Percentiles rank a stretch among this genome's conserved stretches.
Evolutionary conservation across 768 basidiomycete species (phyloP).

Genomic region (Cystofilobasidium bisporidii): DNA sequence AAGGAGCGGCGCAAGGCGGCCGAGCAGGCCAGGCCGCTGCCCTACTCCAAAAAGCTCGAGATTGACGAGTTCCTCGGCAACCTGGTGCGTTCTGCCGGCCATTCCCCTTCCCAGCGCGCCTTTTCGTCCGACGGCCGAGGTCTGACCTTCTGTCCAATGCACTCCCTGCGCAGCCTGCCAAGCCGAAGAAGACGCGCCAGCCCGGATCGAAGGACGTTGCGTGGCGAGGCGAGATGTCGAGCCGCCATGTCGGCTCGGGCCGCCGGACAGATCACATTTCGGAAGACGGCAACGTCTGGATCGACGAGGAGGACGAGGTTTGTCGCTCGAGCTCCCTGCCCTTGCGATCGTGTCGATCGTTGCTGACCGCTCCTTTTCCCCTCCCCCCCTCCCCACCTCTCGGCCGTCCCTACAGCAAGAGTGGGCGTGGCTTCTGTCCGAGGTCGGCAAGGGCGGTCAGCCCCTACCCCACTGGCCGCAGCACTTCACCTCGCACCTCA

Average conservation of each 20-base stretch:
- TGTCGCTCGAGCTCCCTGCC: background rate
- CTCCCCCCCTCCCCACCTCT: no score
- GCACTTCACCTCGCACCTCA: constrained; percentile 21
- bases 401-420: constrained; percentile 23
- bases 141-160: no score
- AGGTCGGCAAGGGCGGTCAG: constrained; percentile 12
- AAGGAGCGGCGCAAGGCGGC: constrained; percentile 16
- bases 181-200: constrained; percentile 4
- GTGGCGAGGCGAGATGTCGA: background rate
- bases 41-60: constrained; percentile 26
- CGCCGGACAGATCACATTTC: constrained; percentile 3
- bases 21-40: constrained; percentile 19
- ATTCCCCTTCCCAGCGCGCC: background rate
- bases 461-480: constrained; percentile 21
- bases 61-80: constrained; percentile 27
- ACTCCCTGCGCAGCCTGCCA: background rate
- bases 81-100: constrained; percentile 12
- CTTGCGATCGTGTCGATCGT: no score
- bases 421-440: constrained; percentile 26
- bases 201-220: background rate
- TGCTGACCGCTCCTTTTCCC: background rate
- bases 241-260: constrained; percentile 15
- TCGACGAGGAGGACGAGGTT: constrained; percentile 27
- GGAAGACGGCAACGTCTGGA: constrained; percentile 25
- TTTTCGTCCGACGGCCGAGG: no score